Base-by-base conservation (phyloP, 768 basidiomycete genomes). In the Phlegmacium glaucopus region DNA sequence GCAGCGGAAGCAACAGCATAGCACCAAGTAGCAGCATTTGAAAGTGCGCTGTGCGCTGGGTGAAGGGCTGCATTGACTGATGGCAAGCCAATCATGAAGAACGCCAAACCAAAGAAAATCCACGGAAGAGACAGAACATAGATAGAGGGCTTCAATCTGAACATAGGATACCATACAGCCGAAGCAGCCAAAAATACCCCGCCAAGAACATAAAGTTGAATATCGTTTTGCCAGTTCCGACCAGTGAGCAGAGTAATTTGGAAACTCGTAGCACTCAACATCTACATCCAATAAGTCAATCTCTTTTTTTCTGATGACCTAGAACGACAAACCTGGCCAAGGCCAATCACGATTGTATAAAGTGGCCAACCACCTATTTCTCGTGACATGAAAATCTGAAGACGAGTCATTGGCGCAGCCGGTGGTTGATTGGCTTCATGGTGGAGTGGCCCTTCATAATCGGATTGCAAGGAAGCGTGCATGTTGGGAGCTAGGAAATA, bases 1-100 rank as follows among this genome's bases (percentile, higher is more conserved):
- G 90, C 94, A 10, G 93, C 86, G n/a, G 94, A 95, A 15, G 87
- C 93, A 42, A 91, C 66, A 26, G 93, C 94, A 68, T 96, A 96
- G 38, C 74, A 81, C 92, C 93, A 95, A 1, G 90, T 93, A 9
- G 94, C 92, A 17, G 80, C 69, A 60, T 83, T 85, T 18, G 89
- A 74, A 18, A 96, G 68, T 38, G 76, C 75, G n/a, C 75, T 72
- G 54, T 90, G 88, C 4, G 83, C 76, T 2, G 72, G 70, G 22
- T 74, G 70, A 40, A 94, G 74, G 7, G 77, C 68, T 6, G 72
- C 61, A 15, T 80, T 68, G 32, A 95, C 67, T 1, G 92, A 90
- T 2, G 94, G 94, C 9, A 96, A 67, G 41, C 86, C 93, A 52
- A 96, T 94, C 58, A 95, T 60, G 74, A 95, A 85, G 78, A 96